Evolutionary conservation across 306 rosid species (phyloP), one percentile per base, ranked within the genome.

Genomic region (Spatholobus suberectus): DNA sequence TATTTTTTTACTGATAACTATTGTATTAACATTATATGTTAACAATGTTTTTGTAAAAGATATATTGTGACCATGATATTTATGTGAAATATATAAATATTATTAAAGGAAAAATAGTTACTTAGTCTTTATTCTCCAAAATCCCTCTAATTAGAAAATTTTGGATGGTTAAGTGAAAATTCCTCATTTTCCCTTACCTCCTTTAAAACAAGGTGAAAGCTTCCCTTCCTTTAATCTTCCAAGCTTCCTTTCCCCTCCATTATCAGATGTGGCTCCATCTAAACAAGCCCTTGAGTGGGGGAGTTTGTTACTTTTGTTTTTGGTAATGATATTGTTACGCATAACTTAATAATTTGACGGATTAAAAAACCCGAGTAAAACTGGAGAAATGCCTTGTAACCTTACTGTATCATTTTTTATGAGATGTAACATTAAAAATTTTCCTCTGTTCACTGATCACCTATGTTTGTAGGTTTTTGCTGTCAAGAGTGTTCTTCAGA

Each of bases 401-500:
- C 40, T 66, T 47, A 44, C 58, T 51, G 10, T 79, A 67, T 65
- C 4, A 9, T 34, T 69, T 21, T 24, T 58, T 69, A 8, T 68
- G 74, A 40, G 73, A 49, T 34, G 10, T n/a, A 65, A 24, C 57
- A 34, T n/a, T 3, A 35, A 26, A 8, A 6, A 0, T 7, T 3
- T 44, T 40, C 27, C n/a, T 62, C 15, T 32, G 23, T 59, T 57
- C 70, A 34, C 71, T 35, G 51, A 70, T 44, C 44, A 75, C 35
- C 71, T 38, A 5, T 17, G 3, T 70, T 84, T 80, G 59, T 79
- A 96, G 99, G 99, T 96, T 62, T 94, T 87, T 91, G 99, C 99
- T 10, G 99, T 96, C 44, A 96, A 96, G 80, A 96, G 98, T 83
- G 99, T 96, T 77, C 97, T 96, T 69, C 99, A 96, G 92, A 92